Evolutionary conservation across 1,284 basidiomycete species (phyloP), one percentile per base, ranked within the genome.

Genomic region (Ustilago nuda): DNA sequence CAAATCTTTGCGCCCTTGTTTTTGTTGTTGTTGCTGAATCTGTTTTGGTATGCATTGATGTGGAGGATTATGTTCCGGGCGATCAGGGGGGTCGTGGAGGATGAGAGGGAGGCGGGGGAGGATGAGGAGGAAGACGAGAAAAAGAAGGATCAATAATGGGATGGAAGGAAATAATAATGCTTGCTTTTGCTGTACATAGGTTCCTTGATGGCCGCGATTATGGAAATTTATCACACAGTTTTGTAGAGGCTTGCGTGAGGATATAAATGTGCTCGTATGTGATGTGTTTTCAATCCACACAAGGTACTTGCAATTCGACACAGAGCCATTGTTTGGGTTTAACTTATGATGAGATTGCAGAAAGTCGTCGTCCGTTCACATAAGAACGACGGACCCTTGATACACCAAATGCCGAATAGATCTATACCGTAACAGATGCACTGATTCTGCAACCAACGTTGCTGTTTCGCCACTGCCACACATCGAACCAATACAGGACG

Each of bases 11-110:
- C 81, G 1, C 84, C 84, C 12, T 73, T 85, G 51, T 80, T 84
- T 55, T 71, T 85, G 53, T 61, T 85, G 45, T 76, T 85, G 19
- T 73, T 82, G 39, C 69, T 85, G 36, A 85, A 85, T 57, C 50
- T 84, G 50, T 85, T 85, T 48, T 85, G 84, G 84, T 84, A 84
- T 53, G 68, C 55, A 0, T 61, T 85, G 48, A 84, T 85, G 81
- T 84, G 83, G 83, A 76, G 83, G 32, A 73, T 85, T 56, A 68
- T 84, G 66, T 36, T 65, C 15, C 68, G 78, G 27, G 73, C 83
- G 2, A 59, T 85, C 32, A 56, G 59, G 33, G 84, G 84, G 2
- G 53, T 57, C 30, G 77, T 77, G 1, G 67, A 58, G 6, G 82
- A 84, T 60, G 77, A 76, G 52, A 66, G 82, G 30, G 82, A 84